Evolutionary conservation across 2,329 filamentous ascomycete species (phyloP).

Genomic region (Aureobasidium leucospermi): DNA sequence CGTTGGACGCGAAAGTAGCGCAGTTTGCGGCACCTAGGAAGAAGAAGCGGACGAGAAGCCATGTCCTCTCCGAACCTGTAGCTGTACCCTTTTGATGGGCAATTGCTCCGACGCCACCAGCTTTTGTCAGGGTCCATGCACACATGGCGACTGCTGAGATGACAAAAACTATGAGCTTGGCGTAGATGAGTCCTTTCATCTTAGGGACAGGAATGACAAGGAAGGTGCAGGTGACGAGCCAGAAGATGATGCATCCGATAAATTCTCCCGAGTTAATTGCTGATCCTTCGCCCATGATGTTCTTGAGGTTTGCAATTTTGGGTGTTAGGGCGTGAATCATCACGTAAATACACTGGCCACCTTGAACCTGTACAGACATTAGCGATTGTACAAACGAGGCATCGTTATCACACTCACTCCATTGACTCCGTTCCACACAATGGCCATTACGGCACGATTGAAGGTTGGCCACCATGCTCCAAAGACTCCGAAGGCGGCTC

Average conservation of each 20-base stretch:
- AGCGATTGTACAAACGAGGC: not conserved
- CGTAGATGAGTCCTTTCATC: not conserved
- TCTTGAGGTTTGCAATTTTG: not conserved
- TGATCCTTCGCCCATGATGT: constrained; percentile 5
- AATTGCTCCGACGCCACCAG: constrained; percentile 3
- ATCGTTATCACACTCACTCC: not conserved
- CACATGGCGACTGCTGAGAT: not conserved
- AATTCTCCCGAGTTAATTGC: not conserved
- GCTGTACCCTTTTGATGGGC: not conserved
- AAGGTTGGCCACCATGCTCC: constrained; percentile 40
- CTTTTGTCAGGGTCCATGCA: constrained; percentile 3
- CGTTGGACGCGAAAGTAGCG: constrained; percentile 35
- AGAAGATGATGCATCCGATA: constrained; percentile 2
- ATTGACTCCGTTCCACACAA: constrained; percentile 35
- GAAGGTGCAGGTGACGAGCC: constrained; percentile 2
- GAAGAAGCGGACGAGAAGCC: constrained; percentile 34
- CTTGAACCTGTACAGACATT: not conserved
- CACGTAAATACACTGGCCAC: constrained; percentile 5
- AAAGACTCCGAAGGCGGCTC: constrained; percentile 38
- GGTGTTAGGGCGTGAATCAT: constrained; percentile 2
- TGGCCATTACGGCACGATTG: constrained; percentile 39
- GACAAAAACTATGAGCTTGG: constrained; percentile 1
- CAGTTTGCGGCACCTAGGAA: constrained; percentile 29
- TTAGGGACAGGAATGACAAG: not conserved
- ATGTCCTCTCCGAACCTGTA: constrained; percentile 15